phyloP scores from a whole-genome alignment of 228 moss, liverwort and hornwort genomes.

The Sphagnum fallax region DNA sequence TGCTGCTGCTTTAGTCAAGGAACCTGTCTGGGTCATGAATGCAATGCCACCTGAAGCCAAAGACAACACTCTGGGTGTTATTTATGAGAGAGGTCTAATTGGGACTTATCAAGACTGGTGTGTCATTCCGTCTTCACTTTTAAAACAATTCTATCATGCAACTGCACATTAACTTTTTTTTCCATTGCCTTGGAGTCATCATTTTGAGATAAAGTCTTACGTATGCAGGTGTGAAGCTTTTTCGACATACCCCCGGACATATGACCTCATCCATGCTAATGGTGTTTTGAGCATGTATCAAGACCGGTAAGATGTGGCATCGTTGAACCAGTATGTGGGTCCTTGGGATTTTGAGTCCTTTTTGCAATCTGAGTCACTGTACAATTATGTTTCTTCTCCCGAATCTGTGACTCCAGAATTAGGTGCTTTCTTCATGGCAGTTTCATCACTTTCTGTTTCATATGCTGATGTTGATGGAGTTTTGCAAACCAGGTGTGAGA shows the following conservation, averaged over 20 bases:
- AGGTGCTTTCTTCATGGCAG: no score
- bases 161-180: no score
- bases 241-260: constrained; percentile 94
- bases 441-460: no score
- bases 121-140: not conserved
- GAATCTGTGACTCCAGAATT: no score
- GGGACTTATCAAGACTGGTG: constrained; percentile 98
- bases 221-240: constrained; percentile 86
- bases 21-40: constrained; percentile 93
- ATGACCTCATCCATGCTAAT: constrained; percentile 86
- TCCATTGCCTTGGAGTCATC: no score
- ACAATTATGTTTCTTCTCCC: no score
- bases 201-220: no score
- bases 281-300: constrained; percentile 98
- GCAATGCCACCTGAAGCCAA: constrained; percentile 69
- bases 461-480: no score
- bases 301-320: constrained; percentile 51
- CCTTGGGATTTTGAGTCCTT: no score
- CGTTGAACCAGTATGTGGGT: no score
- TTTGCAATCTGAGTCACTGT: no score
- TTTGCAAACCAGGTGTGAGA: constrained; percentile 56
- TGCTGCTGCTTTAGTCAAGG: constrained; percentile 71
- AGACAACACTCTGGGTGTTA: constrained; percentile 73
- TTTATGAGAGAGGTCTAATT: constrained; percentile 92
- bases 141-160: no score